phyloP scores from a whole-genome alignment of 225 moss, liverwort and hornwort species.

The Antitrichia curtipendula region DNA sequence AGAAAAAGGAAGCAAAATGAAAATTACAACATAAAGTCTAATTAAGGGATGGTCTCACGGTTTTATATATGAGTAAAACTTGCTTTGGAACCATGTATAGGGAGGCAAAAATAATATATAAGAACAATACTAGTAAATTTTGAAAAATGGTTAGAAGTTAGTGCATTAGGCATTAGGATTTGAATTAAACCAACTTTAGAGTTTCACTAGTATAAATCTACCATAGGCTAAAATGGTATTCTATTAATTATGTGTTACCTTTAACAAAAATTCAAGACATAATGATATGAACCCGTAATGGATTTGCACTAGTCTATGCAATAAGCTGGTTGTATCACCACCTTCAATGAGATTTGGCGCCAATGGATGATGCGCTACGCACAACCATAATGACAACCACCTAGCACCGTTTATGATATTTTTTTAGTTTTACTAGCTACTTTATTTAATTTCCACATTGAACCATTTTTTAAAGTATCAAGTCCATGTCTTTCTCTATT shows the following conservation, averaged over 20 bases:
- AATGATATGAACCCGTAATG: neutral
- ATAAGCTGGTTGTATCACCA: too few species aligned
- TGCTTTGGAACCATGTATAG: neutral
- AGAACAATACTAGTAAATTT: neutral
- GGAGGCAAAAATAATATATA: accelerated
- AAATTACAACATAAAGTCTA: neutral
- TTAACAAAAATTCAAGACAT: too few species aligned
- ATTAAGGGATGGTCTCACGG: neutral
- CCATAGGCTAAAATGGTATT: accelerated
- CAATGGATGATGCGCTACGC: accelerated
- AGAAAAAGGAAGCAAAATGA: neutral
- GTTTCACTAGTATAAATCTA: neutral
- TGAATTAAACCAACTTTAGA: neutral
- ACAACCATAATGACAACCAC: neutral
- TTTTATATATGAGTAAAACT: neutral
- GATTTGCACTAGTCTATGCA: neutral
- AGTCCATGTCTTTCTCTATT: too few species aligned
- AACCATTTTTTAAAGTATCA: too few species aligned
- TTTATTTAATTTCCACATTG: too few species aligned
- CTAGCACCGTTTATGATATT: too few species aligned
- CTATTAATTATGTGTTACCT: neutral
- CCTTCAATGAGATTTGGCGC: neutral
- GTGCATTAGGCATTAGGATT: accelerated
- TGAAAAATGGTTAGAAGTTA: neutral
- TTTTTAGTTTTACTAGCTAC: too few species aligned